These are phyloP conservation scores for Mycena kentingensis DNA, from an alignment of 768 basidiomycete genomes.

Conservation along the genomic window DNA sequence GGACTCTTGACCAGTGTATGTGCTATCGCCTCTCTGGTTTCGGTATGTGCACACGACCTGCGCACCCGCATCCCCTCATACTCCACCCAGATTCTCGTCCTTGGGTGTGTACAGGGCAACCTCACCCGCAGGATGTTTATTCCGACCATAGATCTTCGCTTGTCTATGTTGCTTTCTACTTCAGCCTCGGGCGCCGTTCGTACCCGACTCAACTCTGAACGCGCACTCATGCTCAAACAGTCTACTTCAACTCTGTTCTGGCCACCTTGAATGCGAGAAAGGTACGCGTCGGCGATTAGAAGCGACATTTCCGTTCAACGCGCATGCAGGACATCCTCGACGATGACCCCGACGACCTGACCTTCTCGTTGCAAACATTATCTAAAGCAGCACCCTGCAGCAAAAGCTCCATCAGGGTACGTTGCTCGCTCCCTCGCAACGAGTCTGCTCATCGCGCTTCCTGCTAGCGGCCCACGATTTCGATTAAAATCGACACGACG, in stretches of 20 bases:
- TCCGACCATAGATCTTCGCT: conserved; percentile 52
- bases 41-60: too few species aligned
- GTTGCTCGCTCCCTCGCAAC: conserved; percentile 8
- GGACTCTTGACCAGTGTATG: conserved; percentile 45
- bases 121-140: conserved; percentile 41
- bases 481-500: conserved; percentile 67
- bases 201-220: conserved; percentile 4
- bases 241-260: conserved; percentile 57
- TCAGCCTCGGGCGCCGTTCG: conserved; percentile 53
- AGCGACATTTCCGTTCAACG: not conserved
- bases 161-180: conserved; percentile 61
- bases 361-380: conserved; percentile 48
- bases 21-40: conserved; percentile 44
- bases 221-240: conserved; percentile 28
- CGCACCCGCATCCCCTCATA: too few species aligned
- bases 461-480: conserved; percentile 51
- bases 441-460: conserved; percentile 13
- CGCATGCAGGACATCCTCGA: conserved; percentile 40
- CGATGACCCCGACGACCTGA: conserved; percentile 48
- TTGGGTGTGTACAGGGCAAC: too few species aligned
- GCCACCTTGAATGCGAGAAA: conserved; percentile 53
- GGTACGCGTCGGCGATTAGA: conserved; percentile 3
- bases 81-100: too few species aligned
- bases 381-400: conserved; percentile 40
- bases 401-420: conserved; percentile 34